Evolutionary conservation across 2,329 filamentous ascomycete species (phyloP).

Genomic region (Trichophyton rubrum): DNA sequence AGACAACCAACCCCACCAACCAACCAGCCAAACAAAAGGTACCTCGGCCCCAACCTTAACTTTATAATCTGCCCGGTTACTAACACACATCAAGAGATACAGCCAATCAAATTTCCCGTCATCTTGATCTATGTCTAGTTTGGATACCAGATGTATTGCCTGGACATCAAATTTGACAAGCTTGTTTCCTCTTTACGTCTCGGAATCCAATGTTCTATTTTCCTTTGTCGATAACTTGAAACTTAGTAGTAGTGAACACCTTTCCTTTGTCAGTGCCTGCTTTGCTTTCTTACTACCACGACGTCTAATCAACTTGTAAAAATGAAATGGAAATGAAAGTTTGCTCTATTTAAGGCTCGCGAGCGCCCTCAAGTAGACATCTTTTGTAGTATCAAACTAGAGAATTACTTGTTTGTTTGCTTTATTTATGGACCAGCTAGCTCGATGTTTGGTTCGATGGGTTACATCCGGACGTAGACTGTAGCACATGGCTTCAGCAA

Average conservation of each 20-base stretch:
- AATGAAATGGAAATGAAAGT: not conserved
- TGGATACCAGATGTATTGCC: not conserved
- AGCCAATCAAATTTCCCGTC: not conserved
- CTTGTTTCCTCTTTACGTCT: not conserved
- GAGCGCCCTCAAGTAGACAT: no score
- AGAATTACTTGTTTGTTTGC: no score
- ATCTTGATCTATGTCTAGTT: not conserved
- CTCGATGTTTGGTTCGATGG: no score
- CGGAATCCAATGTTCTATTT: not conserved
- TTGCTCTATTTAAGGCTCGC: not conserved
- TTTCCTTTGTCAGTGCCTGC: not conserved
- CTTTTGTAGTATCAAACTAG: not conserved
- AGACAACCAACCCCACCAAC: conserved; percentile 19
- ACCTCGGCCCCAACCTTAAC: not conserved
- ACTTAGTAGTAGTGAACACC: not conserved
- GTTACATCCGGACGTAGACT: no score
- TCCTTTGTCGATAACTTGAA: not conserved
- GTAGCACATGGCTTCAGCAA: no score
- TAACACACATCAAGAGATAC: not conserved
- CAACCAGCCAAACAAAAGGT: not conserved
- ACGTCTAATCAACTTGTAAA: not conserved
- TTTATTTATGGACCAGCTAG: no score
- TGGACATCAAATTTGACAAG: not conserved
- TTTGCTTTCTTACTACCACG: not conserved
- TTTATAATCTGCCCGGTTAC: not conserved